A percentile compares a stretch with the other conserved stretches of the same genome.
Conservation (phyloP, 768 basidiomycete species). For the Candolleomyces efflorescens region DNA sequence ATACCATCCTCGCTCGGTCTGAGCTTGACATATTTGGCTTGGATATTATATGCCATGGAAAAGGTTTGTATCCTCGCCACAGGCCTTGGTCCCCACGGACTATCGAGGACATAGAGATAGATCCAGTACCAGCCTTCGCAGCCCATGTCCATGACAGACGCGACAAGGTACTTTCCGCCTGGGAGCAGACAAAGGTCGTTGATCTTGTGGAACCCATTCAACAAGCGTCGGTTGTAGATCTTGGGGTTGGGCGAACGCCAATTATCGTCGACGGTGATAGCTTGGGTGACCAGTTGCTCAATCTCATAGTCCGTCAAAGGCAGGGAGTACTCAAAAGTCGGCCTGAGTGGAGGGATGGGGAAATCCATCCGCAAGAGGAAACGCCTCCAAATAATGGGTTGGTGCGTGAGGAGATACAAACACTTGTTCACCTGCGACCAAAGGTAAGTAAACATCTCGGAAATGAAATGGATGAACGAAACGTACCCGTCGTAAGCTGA, state of each 20-base stretch:
- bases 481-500: constrained; percentile 41
- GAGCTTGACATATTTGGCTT: constrained; percentile 56
- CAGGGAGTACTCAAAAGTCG: constrained; percentile 44
- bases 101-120: constrained; percentile 53
- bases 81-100: constrained; percentile 39
- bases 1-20: constrained; percentile 39
- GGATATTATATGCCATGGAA: constrained; percentile 51
- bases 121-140: constrained; percentile 47
- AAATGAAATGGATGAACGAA: not conserved
- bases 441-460: not conserved
- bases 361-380: constrained; percentile 50
- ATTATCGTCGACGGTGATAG: constrained; percentile 56
- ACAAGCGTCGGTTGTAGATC: constrained; percentile 22
- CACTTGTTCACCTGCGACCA: constrained; percentile 47
- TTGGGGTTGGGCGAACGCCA: constrained; percentile 44
- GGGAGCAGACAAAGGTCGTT: constrained; percentile 56
- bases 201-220: constrained; percentile 30
- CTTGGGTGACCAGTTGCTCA: constrained; percentile 58
- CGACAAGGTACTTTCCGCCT: constrained; percentile 65
- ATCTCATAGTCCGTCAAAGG: constrained; percentile 36
- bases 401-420: constrained; percentile 61
- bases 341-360: constrained; percentile 59
- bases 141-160: constrained; percentile 34
- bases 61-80: constrained; percentile 47
- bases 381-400: constrained; percentile 67